phyloP scores from a whole-genome alignment of 2,329 filamentous ascomycete genomes.

The Intubia oerlemansii region DNA sequence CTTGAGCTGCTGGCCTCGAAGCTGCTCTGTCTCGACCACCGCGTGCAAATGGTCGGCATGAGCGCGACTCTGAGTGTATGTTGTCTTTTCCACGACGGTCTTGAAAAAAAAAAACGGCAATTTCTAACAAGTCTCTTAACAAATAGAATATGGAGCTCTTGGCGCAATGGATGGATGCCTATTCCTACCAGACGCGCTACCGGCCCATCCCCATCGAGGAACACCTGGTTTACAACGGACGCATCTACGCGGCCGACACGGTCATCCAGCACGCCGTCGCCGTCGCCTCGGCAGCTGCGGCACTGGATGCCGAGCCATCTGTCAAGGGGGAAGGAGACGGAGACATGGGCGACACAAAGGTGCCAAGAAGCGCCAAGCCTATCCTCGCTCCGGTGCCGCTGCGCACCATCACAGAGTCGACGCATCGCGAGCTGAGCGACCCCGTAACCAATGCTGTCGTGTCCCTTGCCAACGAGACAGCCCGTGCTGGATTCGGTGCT shows the following conservation, averaged over 20 bases:
- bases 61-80: conserved; percentile 54
- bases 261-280: conserved; percentile 20
- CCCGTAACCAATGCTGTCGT: conserved; percentile 49
- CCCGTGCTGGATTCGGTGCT: conserved; percentile 43
- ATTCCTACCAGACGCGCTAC: conserved; percentile 53
- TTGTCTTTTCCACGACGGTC: no score
- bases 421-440: conserved; percentile 39
- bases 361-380: no score
- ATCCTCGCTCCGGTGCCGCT: conserved; percentile 16
- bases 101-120: background rate
- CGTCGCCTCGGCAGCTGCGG: background rate
- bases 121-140: background rate
- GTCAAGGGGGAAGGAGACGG: no score
- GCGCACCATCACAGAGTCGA: conserved; percentile 31
- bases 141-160: conserved; percentile 42
- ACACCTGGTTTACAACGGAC: conserved; percentile 49
- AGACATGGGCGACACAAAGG: background rate
- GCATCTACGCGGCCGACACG: conserved; percentile 36
- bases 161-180: conserved; percentile 47
- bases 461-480: conserved; percentile 47
- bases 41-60: conserved; percentile 56
- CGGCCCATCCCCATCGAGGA: conserved; percentile 58
- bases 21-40: conserved; percentile 42
- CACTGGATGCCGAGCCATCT: no score
- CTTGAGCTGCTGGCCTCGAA: conserved; percentile 57